Conservation (phyloP, 1,284 basidiomycete species). For the Sporisorium sorghi region DNA sequence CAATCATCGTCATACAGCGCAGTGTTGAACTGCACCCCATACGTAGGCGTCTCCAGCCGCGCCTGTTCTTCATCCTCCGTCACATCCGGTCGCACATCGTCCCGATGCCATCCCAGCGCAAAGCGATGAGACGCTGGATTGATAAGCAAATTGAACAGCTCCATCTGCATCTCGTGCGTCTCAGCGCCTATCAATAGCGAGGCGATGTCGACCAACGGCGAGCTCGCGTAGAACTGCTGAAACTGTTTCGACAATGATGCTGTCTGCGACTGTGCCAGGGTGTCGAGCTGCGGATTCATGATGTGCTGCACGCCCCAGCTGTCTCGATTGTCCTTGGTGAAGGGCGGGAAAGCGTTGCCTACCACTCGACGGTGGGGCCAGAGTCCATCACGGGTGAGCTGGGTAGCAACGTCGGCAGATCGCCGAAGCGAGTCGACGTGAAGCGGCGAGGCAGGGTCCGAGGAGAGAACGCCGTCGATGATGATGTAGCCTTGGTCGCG, state of each 20-base stretch:
- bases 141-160: constrained; percentile 82
- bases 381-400: constrained; percentile 75
- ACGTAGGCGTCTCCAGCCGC: constrained; percentile 76
- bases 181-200: constrained; percentile 39
- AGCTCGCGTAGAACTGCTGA: constrained; percentile 43
- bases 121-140: constrained; percentile 79
- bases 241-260: constrained; percentile 20
- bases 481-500: constrained; percentile 79
- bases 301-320: constrained; percentile 75
- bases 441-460: constrained; percentile 17
- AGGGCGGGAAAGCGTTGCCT: constrained; percentile 85
- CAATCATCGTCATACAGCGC: constrained; percentile 81
- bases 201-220: constrained; percentile 50
- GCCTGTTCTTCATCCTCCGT: constrained; percentile 76
- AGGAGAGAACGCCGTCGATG: constrained; percentile 75
- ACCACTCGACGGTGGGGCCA: constrained; percentile 80
- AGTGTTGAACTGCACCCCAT: constrained; percentile 86
- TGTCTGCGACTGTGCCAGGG: constrained; percentile 51
- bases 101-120: constrained; percentile 84
- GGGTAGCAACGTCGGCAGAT: constrained; percentile 70
- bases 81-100: constrained; percentile 78
- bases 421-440: constrained; percentile 27
- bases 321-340: constrained; percentile 75
- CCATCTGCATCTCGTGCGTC: constrained; percentile 70
- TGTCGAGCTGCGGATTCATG: constrained; percentile 73